Evolutionary conservation across 2,329 filamentous ascomycete genomes (phyloP), one percentile per base, ranked within the genome.

Genomic region (Cladorrhinum sp.): DNA sequence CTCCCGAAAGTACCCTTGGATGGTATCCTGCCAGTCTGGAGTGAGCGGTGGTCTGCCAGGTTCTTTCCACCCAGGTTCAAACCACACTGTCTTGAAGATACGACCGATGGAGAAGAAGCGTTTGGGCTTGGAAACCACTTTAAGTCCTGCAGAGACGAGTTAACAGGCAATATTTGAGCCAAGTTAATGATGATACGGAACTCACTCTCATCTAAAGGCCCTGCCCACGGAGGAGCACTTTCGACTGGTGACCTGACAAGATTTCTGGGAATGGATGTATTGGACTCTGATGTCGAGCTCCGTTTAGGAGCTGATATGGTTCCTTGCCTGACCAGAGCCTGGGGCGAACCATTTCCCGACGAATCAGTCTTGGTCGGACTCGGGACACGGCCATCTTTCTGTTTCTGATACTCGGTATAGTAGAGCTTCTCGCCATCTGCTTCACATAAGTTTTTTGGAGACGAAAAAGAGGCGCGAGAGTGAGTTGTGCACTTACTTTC

Each of bases 61-160:
- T 29, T 24, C 36, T 16, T 56, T 38, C 20, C 53, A 51, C n/a
- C 41, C 55, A 2, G 68, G 67, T 48, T 71, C 69, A 63, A 69
- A 71, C 69, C 69, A 71, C n/a, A 65, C 61, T 5, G 64, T 60
- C 25, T 69, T 67, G 65, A 70, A 71, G 62, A 71, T 67, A 48
- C 69, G 66, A 1, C 69, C 69, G 9, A 63, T 20, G 13, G 45
- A 41, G 57, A 71, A 71, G 65, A 71, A 71, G 61, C 66, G 68
- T 50, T 68, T 67, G 36, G 69, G 68, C 27, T 66, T 67, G 20
- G 59, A 50, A 9, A 71, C 64, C 18, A 59, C 29, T 18, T 58
- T 18, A 62, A 69, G 70, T 20, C 41, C 69, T 71, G 41, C 4
- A 12, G 18, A 7, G 12, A 8, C 2, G 18, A 18, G 45, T 20